Percentiles rank a stretch among this genome's conserved stretches.
Evolutionary conservation across 2,329 filamentous ascomycete species (phyloP).

Genomic region (Trichoderma citrinoviride): DNA sequence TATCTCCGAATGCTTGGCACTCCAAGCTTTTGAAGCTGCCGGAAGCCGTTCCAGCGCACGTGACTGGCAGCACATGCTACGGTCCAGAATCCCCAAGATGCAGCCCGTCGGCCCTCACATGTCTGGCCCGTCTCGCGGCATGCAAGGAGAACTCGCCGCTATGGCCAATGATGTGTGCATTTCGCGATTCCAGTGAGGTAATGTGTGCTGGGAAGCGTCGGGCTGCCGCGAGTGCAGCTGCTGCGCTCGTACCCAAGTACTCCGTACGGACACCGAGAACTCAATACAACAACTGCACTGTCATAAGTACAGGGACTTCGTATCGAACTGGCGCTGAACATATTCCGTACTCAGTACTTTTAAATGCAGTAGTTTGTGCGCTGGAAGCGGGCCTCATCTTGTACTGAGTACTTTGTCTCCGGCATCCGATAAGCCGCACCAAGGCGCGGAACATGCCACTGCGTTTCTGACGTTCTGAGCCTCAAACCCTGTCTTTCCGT

Average conservation of each 20-base stretch:
- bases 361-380: background rate
- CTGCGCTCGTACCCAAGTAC: background rate
- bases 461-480: background rate
- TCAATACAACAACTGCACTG: background rate
- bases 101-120: conserved; percentile 9
- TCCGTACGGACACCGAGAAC: background rate
- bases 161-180: background rate
- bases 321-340: background rate
- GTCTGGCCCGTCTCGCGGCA: background rate
- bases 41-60: conserved; percentile 8
- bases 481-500: background rate
- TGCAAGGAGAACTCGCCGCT: background rate
- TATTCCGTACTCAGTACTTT: background rate
- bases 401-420: background rate
- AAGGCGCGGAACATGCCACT: background rate
- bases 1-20: background rate
- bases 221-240: background rate
- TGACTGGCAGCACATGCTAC: background rate
- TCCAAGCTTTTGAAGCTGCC: background rate
- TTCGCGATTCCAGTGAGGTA: background rate
- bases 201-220: background rate
- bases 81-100: background rate
- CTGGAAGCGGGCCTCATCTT: background rate
- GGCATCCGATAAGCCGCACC: too few species aligned
- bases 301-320: background rate